A percentile compares a stretch with the other conserved stretches of the same genome.
These are phyloP conservation scores for Cryphonectria radicalis DNA, from an alignment of 2,329 filamentous ascomycete species.

Conservation along the genomic window DNA sequence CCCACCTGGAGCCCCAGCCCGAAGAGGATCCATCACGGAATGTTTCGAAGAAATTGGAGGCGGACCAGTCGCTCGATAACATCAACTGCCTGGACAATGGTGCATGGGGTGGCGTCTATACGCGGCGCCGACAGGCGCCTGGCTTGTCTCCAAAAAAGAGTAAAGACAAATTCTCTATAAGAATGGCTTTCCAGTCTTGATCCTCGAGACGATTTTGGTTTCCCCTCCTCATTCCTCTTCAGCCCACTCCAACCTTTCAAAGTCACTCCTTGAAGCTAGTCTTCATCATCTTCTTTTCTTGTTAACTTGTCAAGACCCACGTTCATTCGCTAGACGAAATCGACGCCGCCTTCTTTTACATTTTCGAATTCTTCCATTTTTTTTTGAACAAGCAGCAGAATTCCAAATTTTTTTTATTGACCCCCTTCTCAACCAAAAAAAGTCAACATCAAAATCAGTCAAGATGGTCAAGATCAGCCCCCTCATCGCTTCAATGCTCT, in stretches of 20 bases:
- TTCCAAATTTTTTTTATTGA: not conserved
- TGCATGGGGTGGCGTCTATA: not conserved
- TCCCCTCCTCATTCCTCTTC: conserved; percentile 25
- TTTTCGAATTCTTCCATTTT: conserved; percentile 1
- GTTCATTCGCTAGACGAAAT: conserved; percentile 30
- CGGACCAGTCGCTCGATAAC: conserved; percentile 8
- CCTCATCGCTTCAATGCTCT: conserved; percentile 26
- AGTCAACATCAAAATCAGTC: conserved; percentile 21
- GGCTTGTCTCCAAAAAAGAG: not conserved
- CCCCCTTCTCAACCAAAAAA: not conserved
- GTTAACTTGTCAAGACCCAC: conserved; percentile 19
- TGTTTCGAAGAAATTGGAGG: conserved; percentile 30
- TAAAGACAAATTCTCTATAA: conserved; percentile 16
- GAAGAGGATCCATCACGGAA: conserved; percentile 15
- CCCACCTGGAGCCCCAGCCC: conserved; percentile 10
- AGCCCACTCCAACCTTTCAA: conserved; percentile 23
- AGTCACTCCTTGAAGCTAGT: conserved; percentile 30
- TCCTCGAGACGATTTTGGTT: not conserved
- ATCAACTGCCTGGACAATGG: not conserved
- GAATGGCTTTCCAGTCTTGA: conserved; percentile 8
- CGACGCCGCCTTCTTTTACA: conserved; percentile 12
- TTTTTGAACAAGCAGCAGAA: conserved; percentile 6
- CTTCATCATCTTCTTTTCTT: conserved; percentile 29
- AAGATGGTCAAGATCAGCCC: conserved; percentile 31
- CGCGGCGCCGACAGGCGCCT: not conserved